Base-by-base conservation (phyloP, 2,329 filamentous ascomycete species). In the Ophiostoma tasmaniense region DNA sequence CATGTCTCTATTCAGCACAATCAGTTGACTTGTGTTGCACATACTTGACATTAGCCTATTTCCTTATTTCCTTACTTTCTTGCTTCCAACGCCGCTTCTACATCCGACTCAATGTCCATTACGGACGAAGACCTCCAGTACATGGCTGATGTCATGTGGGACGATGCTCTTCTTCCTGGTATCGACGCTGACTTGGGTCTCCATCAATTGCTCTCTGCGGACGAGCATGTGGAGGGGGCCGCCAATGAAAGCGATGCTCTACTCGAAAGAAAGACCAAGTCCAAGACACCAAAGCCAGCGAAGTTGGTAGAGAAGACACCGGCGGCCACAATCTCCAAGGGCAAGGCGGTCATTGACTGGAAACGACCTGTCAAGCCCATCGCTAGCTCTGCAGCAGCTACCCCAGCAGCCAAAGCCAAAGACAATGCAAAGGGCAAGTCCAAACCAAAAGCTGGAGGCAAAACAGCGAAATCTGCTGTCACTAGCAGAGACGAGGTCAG, bases 91-190 rank as follows among this genome's bases (percentile, higher is more conserved):
- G 22, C 3, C 50, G 50, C 13, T n/a, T 25, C 8, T 55, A 33
- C 25, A 62, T 55, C 55, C 28, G 52, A 35, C 61, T 66, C 50
- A 42, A 70, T 70, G 69, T 66, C 67, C 1, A 69, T 68, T 50
- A 68, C 67, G 17, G 67, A 66, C 50, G 66, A 67, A 3, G 70
- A 71, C 39, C 62, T 71, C 22, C 22, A 55, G 50, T 69, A 39
- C 42, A 66, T 71, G 70, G 62, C 66, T 7, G 61, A 65, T 5
- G 33, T 14, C 35, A 66, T 70, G 66, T 66, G 68, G 70, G 20
- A 64, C 5, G 66, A 71, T 13, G 17, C 42, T 3, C 30, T 67
- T 11, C 42, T 66, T 22, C 50, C 61, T 35, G 14, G n/a, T n/a
- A 35, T 20, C 30, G 64, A 65, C n/a, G 22, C 1, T 10, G 37